Evolutionary conservation across 139 green algal species (phyloP), one percentile per base, ranked within the genome.

Genomic region (Tetradesmus lagerheimii): DNA sequence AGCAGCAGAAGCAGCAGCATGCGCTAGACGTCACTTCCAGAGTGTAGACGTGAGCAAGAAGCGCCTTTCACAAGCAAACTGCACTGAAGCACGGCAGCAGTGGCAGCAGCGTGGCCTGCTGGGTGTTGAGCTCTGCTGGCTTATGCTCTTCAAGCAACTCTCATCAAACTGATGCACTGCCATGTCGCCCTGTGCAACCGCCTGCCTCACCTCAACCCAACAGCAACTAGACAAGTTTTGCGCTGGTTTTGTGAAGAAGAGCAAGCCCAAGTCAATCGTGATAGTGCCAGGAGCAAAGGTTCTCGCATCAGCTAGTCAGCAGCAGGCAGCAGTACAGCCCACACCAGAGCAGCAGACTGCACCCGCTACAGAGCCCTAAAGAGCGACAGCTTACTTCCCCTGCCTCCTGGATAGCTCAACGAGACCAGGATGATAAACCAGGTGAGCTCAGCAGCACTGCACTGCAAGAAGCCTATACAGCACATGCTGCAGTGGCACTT

Each of bases 191-290:
- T 79, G n/a, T 4, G n/a, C n/a, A 29, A 18, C 71, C n/a, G 41
- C n/a, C 39, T 43, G 4, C 11, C 23, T 5, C 57, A n/a, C 1
- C 14, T 31, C 20, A 71, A 71, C 12, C 9, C 57, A 31, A 71
- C 85, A 89, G 85, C 41, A 74, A 83, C 43, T 89, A n/a, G 85
- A 89, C 43, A 89, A 89, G 43, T 89, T 89, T 20, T 62, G 57
- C 31, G 43, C 41, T 39, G 74, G 85, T 0, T 89, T 89, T 57
- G 85, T 89, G 6, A 89, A 89, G 74, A 89, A 89, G 41, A 83
- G 62, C 31, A 83, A 83, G 71, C 41, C 39, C 6, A 27, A 39
- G 27, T n/a, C 71, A 4, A 45, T 67, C 5, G 39, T 31, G 16
- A 31, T 83, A 2, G 67, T 89, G 29, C 67, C 67, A 27, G 84